A percentile compares a stretch with the other conserved stretches of the same genome.
These are phyloP conservation scores for Trichoderma semiorbis DNA, from an alignment of 2,329 filamentous ascomycete genomes.

Conservation along the genomic window DNA sequence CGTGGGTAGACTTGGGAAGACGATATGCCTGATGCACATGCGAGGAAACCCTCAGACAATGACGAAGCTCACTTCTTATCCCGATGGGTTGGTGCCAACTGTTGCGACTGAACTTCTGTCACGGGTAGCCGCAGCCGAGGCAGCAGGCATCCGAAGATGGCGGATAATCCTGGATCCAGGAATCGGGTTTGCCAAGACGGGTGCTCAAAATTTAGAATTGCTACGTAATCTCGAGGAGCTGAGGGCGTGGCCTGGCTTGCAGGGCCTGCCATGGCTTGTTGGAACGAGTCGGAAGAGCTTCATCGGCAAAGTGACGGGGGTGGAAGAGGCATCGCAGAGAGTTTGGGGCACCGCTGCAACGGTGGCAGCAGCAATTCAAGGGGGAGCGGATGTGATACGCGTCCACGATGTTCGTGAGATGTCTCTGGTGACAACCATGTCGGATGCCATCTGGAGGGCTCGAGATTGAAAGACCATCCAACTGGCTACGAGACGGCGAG, in stretches of 20 bases:
- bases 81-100: slow-evolving; percentile 60
- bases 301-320: slow-evolving; percentile 77
- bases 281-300: slow-evolving; percentile 89
- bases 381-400: slow-evolving; percentile 85
- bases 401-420: slow-evolving; percentile 91
- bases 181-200: slow-evolving; percentile 87
- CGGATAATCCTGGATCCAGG: slow-evolving; percentile 93
- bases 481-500: neutral
- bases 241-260: slow-evolving; percentile 59
- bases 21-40: slow-evolving; percentile 89
- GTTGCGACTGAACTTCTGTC: slow-evolving; percentile 65
- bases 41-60: slow-evolving; percentile 83
- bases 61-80: slow-evolving; percentile 66
- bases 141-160: slow-evolving; percentile 83
- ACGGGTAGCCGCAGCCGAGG: slow-evolving; percentile 71
- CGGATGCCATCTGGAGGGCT: slow-evolving; percentile 83
- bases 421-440: slow-evolving; percentile 77
- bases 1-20: slow-evolving; percentile 72
- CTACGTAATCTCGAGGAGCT: slow-evolving; percentile 65
- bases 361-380: slow-evolving; percentile 78
- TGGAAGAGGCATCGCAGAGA: slow-evolving; percentile 65
- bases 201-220: slow-evolving; percentile 76
- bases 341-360: slow-evolving; percentile 85
- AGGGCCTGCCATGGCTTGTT: slow-evolving; percentile 79
- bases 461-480: slow-evolving; percentile 18